Percentiles rank a stretch among this genome's conserved stretches.
These are phyloP conservation scores for Neotropicomus parvogracilis DNA, from an alignment of 1,284 basidiomycete species.

Conservation along the genomic window DNA sequence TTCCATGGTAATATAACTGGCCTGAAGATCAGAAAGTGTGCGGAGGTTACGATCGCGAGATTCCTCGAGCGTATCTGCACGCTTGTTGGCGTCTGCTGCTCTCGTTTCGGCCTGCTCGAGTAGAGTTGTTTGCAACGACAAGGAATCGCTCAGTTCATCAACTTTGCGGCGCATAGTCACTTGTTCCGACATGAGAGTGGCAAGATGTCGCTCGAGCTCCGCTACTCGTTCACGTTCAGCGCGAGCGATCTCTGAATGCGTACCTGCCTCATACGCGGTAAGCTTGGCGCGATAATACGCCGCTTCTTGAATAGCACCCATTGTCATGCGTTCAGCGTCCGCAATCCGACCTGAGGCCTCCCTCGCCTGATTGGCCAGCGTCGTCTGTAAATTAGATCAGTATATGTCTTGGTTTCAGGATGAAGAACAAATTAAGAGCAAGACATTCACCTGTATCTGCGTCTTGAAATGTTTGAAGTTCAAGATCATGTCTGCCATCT, in stretches of 20 bases:
- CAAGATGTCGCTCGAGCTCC: slow-evolving; percentile 80
- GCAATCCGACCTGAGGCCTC: slow-evolving; percentile 74
- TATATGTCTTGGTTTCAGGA: slow-evolving; percentile 8
- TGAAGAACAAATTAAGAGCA: slow-evolving; percentile 1
- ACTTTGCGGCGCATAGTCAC: slow-evolving; percentile 68
- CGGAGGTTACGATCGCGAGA: slow-evolving; percentile 68
- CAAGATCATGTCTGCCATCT: slow-evolving; percentile 71
- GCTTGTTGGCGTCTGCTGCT: slow-evolving; percentile 75
- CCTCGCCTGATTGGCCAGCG: slow-evolving; percentile 72
- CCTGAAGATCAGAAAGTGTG: slow-evolving; percentile 73
- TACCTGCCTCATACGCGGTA: slow-evolving; percentile 75
- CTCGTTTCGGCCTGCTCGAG: slow-evolving; percentile 79
- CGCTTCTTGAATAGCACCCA: slow-evolving; percentile 88
- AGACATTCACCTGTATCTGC: slow-evolving; percentile 71
- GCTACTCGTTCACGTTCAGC: slow-evolving; percentile 79
- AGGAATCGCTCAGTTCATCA: slow-evolving; percentile 67
- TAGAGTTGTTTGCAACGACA: slow-evolving; percentile 74
- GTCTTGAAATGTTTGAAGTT: slow-evolving; percentile 89
- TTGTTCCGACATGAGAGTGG: slow-evolving; percentile 64
- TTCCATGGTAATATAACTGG: slow-evolving; percentile 62
- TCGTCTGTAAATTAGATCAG: slow-evolving; percentile 44
- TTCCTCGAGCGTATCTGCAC: slow-evolving; percentile 82
- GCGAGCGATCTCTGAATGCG: slow-evolving; percentile 61
- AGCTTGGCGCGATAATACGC: slow-evolving; percentile 96
- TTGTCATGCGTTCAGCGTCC: slow-evolving; percentile 78